A percentile compares a stretch with the other conserved stretches of the same genome.
These are phyloP conservation scores for Fusarium incarnatum DNA, from an alignment of 2,329 filamentous ascomycete species.

Conservation along the genomic window DNA sequence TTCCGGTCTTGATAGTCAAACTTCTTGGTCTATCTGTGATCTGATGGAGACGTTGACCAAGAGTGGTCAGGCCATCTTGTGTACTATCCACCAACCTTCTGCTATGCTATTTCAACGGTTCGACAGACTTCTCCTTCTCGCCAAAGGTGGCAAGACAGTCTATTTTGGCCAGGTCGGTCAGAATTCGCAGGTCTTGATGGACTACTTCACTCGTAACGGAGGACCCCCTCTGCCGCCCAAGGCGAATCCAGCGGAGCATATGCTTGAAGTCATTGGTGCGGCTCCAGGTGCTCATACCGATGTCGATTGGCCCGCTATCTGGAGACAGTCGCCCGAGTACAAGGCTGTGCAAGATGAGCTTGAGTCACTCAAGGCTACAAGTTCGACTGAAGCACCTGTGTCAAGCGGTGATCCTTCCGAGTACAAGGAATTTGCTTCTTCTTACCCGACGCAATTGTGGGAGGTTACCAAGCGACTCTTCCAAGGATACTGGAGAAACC, in stretches of 20 bases:
- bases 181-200: slow-evolving; percentile 63
- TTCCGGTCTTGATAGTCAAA: slow-evolving; percentile 69
- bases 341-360: slow-evolving; percentile 50
- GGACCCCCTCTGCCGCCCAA: slow-evolving; percentile 62
- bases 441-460: slow-evolving; percentile 44
- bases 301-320: slow-evolving; percentile 54
- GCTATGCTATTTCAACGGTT: slow-evolving; percentile 60
- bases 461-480: slow-evolving; percentile 53
- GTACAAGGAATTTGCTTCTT: slow-evolving; percentile 49
- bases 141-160: slow-evolving; percentile 60
- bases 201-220: slow-evolving; percentile 73
- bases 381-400: rapidly evolving
- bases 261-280: slow-evolving; percentile 61
- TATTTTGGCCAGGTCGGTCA: slow-evolving; percentile 75
- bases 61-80: slow-evolving; percentile 59
- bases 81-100: slow-evolving; percentile 21
- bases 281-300: slow-evolving; percentile 62
- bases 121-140: not conserved
- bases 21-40: slow-evolving; percentile 68
- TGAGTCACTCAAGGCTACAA: slow-evolving; percentile 32
- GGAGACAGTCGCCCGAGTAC: slow-evolving; percentile 51
- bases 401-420: not conserved
- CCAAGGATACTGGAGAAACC: slow-evolving; percentile 54
- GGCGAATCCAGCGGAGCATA: slow-evolving; percentile 76
- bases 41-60: slow-evolving; percentile 69